These are phyloP conservation scores for Aspergillus vadensis DNA, from an alignment of 2,329 filamentous ascomycete genomes.

Conservation along the genomic window DNA sequence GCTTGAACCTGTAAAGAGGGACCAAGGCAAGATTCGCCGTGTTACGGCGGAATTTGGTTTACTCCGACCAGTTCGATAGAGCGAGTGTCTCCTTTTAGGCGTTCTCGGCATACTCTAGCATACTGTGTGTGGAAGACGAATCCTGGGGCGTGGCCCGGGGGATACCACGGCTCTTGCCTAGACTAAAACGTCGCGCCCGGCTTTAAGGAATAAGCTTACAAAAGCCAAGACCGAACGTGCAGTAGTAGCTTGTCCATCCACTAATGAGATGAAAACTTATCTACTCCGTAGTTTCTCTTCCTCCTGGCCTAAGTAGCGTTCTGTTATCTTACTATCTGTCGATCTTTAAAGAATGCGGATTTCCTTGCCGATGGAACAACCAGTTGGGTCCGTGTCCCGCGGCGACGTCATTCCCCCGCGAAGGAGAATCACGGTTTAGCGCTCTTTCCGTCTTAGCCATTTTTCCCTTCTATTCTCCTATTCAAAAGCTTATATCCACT, in stretches of 20 bases:
- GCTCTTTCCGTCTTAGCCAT: background rate
- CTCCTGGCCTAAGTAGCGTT: background rate
- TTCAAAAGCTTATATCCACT: background rate
- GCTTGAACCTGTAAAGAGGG: background rate
- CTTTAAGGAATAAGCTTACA: background rate
- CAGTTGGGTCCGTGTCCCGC: background rate
- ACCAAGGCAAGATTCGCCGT: background rate
- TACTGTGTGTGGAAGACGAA: background rate
- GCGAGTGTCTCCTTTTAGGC: no score
- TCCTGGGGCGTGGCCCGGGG: background rate
- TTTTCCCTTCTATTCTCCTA: background rate
- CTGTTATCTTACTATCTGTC: background rate
- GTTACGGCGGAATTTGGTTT: background rate
- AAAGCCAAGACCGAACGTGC: background rate
- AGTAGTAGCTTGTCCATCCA: background rate
- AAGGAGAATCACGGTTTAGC: background rate
- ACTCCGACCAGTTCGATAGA: background rate
- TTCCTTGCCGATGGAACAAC: background rate
- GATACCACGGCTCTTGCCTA: background rate
- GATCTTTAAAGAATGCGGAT: background rate
- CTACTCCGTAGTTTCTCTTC: no score
- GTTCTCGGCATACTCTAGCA: background rate
- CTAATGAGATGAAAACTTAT: background rate
- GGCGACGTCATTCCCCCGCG: constrained; percentile 14
- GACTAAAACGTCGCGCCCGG: background rate